These are phyloP conservation scores for Penicillium sp. DNA, from an alignment of 2,329 filamentous ascomycete species.

Conservation along the genomic window DNA sequence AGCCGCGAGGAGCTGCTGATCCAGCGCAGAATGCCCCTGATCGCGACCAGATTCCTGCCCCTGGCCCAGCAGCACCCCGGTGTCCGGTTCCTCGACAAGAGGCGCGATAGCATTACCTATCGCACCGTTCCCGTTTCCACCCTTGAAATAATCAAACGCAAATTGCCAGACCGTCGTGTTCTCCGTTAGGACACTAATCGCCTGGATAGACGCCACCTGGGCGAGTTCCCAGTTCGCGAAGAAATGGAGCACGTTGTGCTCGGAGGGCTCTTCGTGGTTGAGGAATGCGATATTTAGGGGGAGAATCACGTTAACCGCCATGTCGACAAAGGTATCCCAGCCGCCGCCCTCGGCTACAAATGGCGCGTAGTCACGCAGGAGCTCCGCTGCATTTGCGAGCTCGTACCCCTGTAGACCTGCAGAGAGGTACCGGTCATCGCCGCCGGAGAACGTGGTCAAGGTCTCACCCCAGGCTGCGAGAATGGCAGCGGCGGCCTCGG, in stretches of 20 bases:
- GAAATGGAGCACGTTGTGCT: conserved; percentile 41
- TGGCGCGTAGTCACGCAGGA: not conserved
- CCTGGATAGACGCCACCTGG: not conserved
- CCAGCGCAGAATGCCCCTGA: conserved; percentile 52
- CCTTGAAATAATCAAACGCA: conserved; percentile 44
- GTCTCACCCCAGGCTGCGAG: conserved; percentile 47
- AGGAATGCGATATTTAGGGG: conserved; percentile 45
- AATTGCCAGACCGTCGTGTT: not conserved
- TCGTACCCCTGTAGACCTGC: conserved; percentile 4
- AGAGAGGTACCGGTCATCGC: conserved; percentile 36
- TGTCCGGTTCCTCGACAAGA: conserved; percentile 13
- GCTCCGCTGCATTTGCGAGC: conserved; percentile 2
- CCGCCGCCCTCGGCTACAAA: not conserved
- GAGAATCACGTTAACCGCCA: conserved; percentile 46
- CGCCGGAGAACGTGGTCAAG: conserved; percentile 40
- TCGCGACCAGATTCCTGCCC: conserved; percentile 51
- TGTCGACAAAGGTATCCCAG: conserved; percentile 13
- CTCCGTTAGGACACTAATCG: conserved; percentile 28
- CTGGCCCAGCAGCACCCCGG: conserved; percentile 40
- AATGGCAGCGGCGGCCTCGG: conserved; percentile 43
- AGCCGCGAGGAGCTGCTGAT: conserved; percentile 46
- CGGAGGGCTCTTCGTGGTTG: conserved; percentile 40
- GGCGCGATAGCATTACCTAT: conserved; percentile 12
- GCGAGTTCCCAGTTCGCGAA: conserved; percentile 38
- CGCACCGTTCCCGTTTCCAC: conserved; percentile 50